These are phyloP conservation scores for Graphiopsis chlorocephala DNA, from an alignment of 2,329 filamentous ascomycete species.

Conservation along the genomic window DNA sequence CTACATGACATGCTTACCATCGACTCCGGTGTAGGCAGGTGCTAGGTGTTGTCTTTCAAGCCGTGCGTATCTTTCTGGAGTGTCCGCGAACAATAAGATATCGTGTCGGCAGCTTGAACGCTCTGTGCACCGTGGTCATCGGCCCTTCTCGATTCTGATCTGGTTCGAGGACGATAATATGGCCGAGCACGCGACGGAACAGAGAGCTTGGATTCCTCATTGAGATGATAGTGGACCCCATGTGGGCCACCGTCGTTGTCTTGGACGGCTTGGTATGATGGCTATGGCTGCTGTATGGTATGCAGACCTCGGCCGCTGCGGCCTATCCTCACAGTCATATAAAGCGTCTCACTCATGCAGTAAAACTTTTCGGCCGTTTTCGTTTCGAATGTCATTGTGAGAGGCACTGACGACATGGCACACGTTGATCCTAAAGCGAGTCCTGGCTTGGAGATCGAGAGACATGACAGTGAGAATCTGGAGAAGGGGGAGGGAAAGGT, in stretches of 20 bases:
- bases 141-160: not conserved
- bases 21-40: not conserved
- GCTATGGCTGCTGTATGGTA: not conserved
- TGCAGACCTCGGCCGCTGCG: not conserved
- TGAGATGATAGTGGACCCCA: not conserved
- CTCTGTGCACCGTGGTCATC: not conserved
- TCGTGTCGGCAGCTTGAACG: not conserved
- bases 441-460: not conserved
- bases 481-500: not conserved
- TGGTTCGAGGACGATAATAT: not conserved
- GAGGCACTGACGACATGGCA: not conserved
- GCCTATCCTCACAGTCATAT: not conserved
- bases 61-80: not conserved
- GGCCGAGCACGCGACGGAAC: not conserved
- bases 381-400: not conserved
- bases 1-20: not conserved
- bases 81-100: not conserved
- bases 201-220: not conserved
- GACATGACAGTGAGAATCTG: not conserved
- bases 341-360: not conserved
- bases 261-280: slow-evolving; percentile 5
- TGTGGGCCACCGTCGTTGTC: not conserved
- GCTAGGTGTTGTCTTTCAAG: not conserved
- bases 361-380: not conserved
- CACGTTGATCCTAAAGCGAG: not conserved